These are phyloP conservation scores for Daldinia eschscholtzii DNA, from an alignment of 2,329 filamentous ascomycete genomes.

Conservation along the genomic window DNA sequence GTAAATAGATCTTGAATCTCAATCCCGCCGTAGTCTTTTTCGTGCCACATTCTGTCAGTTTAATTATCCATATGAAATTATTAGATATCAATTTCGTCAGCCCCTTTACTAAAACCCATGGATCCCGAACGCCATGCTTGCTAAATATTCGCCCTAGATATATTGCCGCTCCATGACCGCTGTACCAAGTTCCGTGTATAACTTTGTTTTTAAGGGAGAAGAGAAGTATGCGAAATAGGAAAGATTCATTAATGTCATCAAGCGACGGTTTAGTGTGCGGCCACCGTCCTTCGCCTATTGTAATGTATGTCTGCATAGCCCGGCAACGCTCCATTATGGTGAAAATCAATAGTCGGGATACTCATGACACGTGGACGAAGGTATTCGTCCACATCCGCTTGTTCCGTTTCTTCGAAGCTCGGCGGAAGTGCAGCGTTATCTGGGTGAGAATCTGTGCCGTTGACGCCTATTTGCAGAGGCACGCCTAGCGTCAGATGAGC, in stretches of 20 bases:
- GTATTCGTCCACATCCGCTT: constrained; percentile 60
- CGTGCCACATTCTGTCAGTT: background rate
- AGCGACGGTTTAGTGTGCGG: constrained; percentile 21
- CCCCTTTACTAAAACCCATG: background rate
- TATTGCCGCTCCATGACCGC: background rate
- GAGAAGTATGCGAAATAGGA: background rate
- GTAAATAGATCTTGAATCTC: background rate
- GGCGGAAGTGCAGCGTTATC: constrained; percentile 47
- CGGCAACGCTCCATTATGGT: constrained; percentile 54
- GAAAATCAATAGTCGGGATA: constrained; percentile 49
- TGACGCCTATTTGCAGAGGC: constrained; percentile 66
- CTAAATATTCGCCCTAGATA: constrained; percentile 4
- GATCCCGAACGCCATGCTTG: constrained; percentile 30
- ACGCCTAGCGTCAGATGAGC: constrained; percentile 60
- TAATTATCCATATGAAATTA: background rate
- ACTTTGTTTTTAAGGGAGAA: background rate
- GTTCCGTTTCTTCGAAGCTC: constrained; percentile 51
- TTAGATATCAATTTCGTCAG: constrained; percentile 12
- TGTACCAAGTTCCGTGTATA: constrained; percentile 6
- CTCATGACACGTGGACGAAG: constrained; percentile 57
- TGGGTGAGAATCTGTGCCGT: constrained; percentile 28
- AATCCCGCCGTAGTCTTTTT: background rate
- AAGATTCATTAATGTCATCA: background rate
- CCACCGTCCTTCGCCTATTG: constrained; percentile 16
- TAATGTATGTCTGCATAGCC: constrained; percentile 47